A percentile compares a stretch with the other conserved stretches of the same genome.
Evolutionary conservation across 371 early-diverging fungal genomes (phyloP).

Genomic region (Parasitella parasitica): DNA sequence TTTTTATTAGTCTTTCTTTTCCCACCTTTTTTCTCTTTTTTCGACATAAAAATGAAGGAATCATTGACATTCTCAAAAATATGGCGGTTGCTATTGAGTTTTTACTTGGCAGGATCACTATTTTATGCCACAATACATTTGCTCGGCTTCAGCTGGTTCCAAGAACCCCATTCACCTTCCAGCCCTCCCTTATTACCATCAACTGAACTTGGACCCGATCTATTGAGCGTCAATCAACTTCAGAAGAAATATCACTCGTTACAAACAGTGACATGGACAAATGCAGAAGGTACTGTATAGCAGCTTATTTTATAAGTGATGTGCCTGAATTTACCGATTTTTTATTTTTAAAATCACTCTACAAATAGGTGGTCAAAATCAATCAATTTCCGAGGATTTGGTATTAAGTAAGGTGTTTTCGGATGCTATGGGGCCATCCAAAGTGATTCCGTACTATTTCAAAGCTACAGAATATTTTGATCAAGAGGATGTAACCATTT

Average conservation of each 20-base stretch:
- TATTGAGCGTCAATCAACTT: slow-evolving; percentile 15
- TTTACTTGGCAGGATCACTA: slow-evolving; percentile 20
- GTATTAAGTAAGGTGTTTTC: slow-evolving; percentile 62
- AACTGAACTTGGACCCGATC: not conserved
- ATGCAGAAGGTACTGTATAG: slow-evolving; percentile 27
- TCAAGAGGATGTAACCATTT: slow-evolving; percentile 57
- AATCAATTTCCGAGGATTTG: slow-evolving; percentile 47
- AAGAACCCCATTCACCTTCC: not conserved
- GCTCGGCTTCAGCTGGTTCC: slow-evolving; percentile 23
- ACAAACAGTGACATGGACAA: slow-evolving; percentile 31
- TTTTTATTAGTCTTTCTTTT: not conserved
- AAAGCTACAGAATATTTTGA: slow-evolving; percentile 48
- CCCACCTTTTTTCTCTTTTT: not conserved
- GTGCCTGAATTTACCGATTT: not conserved
- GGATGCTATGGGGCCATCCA: slow-evolving; percentile 63
- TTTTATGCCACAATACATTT: slow-evolving; percentile 26
- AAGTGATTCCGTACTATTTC: slow-evolving; percentile 63
- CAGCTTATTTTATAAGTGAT: slow-evolving; percentile 7
- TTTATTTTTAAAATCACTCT: slow-evolving; percentile 15
- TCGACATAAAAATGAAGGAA: slow-evolving; percentile 6
- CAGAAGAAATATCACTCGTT: slow-evolving; percentile 18
- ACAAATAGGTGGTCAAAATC: slow-evolving; percentile 16
- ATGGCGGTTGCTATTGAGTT: not conserved
- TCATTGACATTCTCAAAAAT: slow-evolving; percentile 13
- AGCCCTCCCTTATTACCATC: not conserved